Evolutionary conservation across 768 basidiomycete genomes (phyloP), one percentile per base, ranked within the genome.

Genomic region (Mycena leptocephala): DNA sequence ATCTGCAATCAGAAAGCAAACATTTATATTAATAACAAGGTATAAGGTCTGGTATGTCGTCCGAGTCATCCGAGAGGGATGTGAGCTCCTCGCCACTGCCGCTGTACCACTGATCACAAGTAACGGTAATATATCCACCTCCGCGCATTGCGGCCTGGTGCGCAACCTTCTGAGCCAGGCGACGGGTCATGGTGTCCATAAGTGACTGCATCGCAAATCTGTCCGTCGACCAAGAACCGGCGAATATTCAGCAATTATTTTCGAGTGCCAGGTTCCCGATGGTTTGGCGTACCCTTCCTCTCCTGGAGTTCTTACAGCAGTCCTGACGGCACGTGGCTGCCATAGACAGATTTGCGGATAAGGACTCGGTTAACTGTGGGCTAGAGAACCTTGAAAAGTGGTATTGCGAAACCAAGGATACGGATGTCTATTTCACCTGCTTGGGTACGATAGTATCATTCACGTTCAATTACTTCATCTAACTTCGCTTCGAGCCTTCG

Each of bases 231-330:
- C 30, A 56, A 24, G 55, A 56, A 26, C 78, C 78, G 24, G 77
- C 78, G n/a, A 75, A 70, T 5, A 67, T 78, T 22, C 43, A 56
- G 43, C 77, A 78, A 61, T 65, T 71, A 26, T 78, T 78, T 59
- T 78, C 76, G 0, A 41, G 64, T 48, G 59, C 77, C 37, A 72
- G 37, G 33, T 35, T 66, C 5, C 77, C 77, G 26, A 76, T 77
- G n/a, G 71, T 73, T 30, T 78, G 65, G 56, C 43, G 71, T 30
- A 78, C 77, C 28, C 78, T 78, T 59, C 78, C 77, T 30, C 72
- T 78, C 32, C 72, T 79, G 33, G 64, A 79, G 70, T 79, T 71
- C 53, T 58, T 78, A 35, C 77, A 78, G 67, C 32, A 78, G 65
- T 75, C 67, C n/a, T n/a, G n/a, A n/a, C n/a, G n/a, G n/a, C n/a